These are phyloP conservation scores for Chytridium lagenaria DNA, from an alignment of 371 early-diverging fungal species.

Conservation along the genomic window DNA sequence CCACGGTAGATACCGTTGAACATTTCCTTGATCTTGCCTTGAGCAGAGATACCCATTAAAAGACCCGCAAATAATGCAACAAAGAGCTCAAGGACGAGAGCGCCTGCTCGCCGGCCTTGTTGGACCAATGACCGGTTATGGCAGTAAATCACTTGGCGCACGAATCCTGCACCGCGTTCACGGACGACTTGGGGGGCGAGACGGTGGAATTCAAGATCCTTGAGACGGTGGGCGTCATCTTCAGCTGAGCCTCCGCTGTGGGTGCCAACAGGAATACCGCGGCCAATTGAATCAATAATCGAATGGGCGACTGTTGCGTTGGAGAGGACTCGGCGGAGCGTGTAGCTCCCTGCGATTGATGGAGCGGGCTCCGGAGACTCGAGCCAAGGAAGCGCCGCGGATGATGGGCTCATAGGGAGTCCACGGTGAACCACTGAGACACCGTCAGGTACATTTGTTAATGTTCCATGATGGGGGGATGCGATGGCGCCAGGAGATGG, in stretches of 20 bases:
- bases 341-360: neutral
- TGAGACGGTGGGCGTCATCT: neutral
- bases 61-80: constrained; percentile 41
- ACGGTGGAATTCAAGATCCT: constrained; percentile 21
- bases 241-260: neutral
- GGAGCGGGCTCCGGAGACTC: too few relatives aligned
- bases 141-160: constrained; percentile 37
- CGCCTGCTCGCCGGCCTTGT: constrained; percentile 26
- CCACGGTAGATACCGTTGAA: constrained; percentile 8
- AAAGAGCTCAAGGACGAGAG: constrained; percentile 42
- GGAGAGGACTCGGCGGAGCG: neutral
- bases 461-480: too few relatives aligned
- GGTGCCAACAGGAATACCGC: neutral
- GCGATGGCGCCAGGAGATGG: too few relatives aligned
- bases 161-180: constrained; percentile 34
- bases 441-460: neutral
- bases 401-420: neutral
- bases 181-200: constrained; percentile 23
- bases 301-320: neutral
- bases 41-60: constrained; percentile 33
- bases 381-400: too few relatives aligned
- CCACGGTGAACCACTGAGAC: neutral
- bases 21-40: constrained; percentile 4
- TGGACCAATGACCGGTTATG: constrained; percentile 45
- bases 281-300: constrained; percentile 1